A percentile compares a stretch with the other conserved stretches of the same genome.
These are phyloP conservation scores for Metschnikowia continentalis DNA, from an alignment of 805 yeast species.

Conservation along the genomic window DNA sequence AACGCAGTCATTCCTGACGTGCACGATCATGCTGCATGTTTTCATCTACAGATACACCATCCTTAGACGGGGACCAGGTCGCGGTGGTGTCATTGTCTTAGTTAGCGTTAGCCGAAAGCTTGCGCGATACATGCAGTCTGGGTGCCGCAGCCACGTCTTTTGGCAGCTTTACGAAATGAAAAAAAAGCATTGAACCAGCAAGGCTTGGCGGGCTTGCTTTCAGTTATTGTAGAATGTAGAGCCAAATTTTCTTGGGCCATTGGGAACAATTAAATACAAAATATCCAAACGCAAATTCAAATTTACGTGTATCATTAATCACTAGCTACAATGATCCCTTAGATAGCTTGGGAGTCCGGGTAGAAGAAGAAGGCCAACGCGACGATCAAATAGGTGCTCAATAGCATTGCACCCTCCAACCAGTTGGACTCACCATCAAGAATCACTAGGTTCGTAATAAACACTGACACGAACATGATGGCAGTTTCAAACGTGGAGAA, in stretches of 20 bases:
- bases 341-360: conserved; percentile 53
- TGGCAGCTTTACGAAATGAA: background rate
- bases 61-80: background rate
- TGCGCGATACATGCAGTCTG: conserved; percentile 1
- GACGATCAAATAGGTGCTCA: conserved; percentile 80
- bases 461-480: conserved; percentile 82
- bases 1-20: background rate
- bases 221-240: too few species aligned
- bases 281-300: background rate
- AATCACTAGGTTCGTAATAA: conserved; percentile 80
- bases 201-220: background rate
- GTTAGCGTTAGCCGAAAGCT: background rate
- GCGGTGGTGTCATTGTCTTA: background rate
- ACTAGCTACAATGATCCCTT: background rate
- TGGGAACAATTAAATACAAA: background rate
- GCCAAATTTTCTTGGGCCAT: background rate
- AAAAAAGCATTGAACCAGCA: background rate
- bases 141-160: background rate
- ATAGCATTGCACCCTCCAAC: conserved; percentile 92
- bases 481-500: conserved; percentile 94
- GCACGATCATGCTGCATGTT: background rate
- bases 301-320: background rate
- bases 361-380: conserved; percentile 88
- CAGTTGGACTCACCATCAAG: conserved; percentile 94
- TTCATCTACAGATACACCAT: background rate